Conservation (phyloP, 208 protist genomes). For the Wallacemonas collosoma region DNA sequence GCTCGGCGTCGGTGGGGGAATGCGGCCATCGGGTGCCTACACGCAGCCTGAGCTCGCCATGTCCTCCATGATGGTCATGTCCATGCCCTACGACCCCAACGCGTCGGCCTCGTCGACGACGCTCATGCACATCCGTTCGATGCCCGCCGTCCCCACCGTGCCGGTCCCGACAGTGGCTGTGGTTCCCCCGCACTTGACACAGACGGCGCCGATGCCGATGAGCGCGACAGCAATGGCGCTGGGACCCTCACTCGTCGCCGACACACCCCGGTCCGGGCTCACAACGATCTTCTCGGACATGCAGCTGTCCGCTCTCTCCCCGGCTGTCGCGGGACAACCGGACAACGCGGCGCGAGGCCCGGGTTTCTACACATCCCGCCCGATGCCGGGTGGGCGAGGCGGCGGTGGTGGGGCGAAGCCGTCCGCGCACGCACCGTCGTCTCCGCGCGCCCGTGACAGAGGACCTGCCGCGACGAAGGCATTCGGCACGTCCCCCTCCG, state of each 20-base stretch:
- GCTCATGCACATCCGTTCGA: conserved; percentile 2
- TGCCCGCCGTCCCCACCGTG: not conserved
- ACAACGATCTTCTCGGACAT: conserved; percentile 5
- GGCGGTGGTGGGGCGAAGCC: not conserved
- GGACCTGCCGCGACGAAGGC: not conserved
- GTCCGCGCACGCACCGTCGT: not conserved
- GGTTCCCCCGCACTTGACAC: not conserved
- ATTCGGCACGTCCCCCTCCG: not conserved
- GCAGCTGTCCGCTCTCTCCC: not conserved
- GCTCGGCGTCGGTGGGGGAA: too few relatives aligned
- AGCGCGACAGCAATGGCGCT: not conserved
- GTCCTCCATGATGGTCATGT: not conserved
- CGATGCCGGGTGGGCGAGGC: not conserved
- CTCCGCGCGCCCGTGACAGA: not conserved
- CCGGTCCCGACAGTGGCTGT: not conserved
- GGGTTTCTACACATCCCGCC: not conserved
- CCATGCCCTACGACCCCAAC: conserved; percentile 5
- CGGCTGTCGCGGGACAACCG: not conserved
- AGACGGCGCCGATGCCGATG: not conserved
- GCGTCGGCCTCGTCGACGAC: conserved; percentile 1
- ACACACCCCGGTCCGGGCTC: not conserved
- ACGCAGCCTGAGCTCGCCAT: not conserved
- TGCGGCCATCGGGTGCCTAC: not conserved
- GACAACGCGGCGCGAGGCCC: not conserved
- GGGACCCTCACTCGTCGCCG: not conserved